Evolutionary conservation across 371 early-diverging fungal species (phyloP), one percentile per base, ranked within the genome.

Genomic region (Mortierella sp.): DNA sequence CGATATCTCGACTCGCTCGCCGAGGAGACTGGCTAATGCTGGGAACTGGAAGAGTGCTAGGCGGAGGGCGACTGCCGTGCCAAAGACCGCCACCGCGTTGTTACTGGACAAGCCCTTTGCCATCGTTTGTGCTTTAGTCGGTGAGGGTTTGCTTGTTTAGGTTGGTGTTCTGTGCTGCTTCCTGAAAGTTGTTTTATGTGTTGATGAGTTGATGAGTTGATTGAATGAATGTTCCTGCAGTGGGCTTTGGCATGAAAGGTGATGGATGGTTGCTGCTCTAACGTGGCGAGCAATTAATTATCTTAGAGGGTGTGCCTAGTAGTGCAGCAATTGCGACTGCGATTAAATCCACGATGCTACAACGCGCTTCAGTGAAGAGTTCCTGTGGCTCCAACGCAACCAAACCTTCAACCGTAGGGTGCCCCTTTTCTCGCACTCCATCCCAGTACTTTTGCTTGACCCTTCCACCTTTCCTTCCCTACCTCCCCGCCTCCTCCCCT

Each of bases 1-100:
- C 3, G 93, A 83, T 24, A 96, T 90, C 89, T 97, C 97, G 4
- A 96, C 94, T 48, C 94, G 91, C 41, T 88, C 88, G 7, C 82
- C 87, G 14, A 94, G 87, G 1, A 88, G 83, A 49, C 82, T 83
- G 24, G 90, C 82, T 0, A 94, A 77, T 10, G 84, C 74, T 44
- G 93, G 91, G 41, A 93, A 58, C 55, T 89, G 87, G 63, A 91
- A 91, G 35, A 93, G 78, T 16, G 85, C 84, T 3, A 93, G 73
- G 24, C 93, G 87, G 32, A 93, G 72, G 16, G 78, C 84, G 35
- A 90, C 76, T 32, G 87, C 87, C 1, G 74, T 51, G 46, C 60
- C 56, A 43, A 83, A 87, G 75, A 87, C 74, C 27, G 43, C 38
- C 35, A 70, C 70, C 48, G 72, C 48, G n/a, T 68, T 75, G 46